Conservation (phyloP, 345 rosid species). For the Brassica incana region DNA sequence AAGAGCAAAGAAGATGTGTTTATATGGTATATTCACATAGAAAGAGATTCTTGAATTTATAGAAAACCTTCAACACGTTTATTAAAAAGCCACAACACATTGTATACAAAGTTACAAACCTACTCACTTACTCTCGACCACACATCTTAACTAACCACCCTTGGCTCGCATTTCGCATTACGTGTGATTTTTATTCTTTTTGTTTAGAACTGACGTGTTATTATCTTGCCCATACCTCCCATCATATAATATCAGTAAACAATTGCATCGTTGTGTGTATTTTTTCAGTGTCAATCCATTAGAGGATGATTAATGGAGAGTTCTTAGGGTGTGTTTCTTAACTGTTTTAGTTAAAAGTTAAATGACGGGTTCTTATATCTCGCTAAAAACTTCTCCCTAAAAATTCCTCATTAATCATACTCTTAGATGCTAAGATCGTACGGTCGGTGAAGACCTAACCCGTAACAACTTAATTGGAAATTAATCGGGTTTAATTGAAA, state of each 20-base stretch:
- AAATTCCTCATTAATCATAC: too few species aligned
- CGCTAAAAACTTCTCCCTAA: too few species aligned
- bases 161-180: not conserved
- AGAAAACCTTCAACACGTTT: not conserved
- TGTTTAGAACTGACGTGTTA: not conserved
- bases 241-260: not conserved
- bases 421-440: not conserved
- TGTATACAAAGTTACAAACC: not conserved
- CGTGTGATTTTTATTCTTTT: not conserved
- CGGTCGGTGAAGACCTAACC: not conserved
- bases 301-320: too few species aligned
- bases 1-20: not conserved
- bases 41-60: not conserved
- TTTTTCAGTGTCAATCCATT: not conserved
- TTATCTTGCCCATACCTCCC: not conserved
- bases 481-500: not conserved
- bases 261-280: not conserved
- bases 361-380: too few species aligned
- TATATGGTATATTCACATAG: not conserved
- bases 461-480: not conserved
- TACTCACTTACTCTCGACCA: not conserved
- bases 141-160: not conserved
- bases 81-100: too few species aligned
- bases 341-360: too few species aligned
- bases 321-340: too few species aligned